Evolutionary conservation across 352 stramenopile genomes (phyloP), one percentile per base, ranked within the genome.

Genomic region (Pythium insidiosum): DNA sequence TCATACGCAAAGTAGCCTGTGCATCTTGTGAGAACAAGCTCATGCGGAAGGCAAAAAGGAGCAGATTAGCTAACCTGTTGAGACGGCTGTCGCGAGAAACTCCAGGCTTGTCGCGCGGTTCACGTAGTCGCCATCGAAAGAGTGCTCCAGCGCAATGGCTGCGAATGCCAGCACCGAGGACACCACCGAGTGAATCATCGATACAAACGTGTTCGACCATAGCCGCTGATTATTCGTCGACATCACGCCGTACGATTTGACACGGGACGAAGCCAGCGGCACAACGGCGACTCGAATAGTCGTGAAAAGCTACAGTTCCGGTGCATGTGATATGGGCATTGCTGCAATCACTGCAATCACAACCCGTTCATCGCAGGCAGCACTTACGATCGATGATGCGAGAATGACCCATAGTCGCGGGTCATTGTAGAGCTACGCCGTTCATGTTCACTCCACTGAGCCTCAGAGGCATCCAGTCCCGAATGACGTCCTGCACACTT

Each of bases 1-100:
- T 89, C 77, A 43, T 89, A 87, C n/a, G 68, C 73, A 54, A 89
- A 89, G 50, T 89, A 89, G 13, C 77, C 50, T 63, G n/a, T n/a
- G n/a, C n/a, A n/a, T n/a, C n/a, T n/a, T n/a, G n/a, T n/a, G n/a
- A n/a, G n/a, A n/a, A n/a, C n/a, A n/a, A n/a, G n/a, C n/a, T n/a
- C n/a, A n/a, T n/a, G n/a, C n/a, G n/a, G n/a, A n/a, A n/a, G n/a
- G n/a, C n/a, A n/a, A n/a, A n/a, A n/a, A n/a, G n/a, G n/a, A n/a
- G n/a, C n/a, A n/a, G n/a, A n/a, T n/a, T n/a, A n/a, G n/a, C n/a
- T n/a, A n/a, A 86, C 73, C 73, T 20, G 72, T 84, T 20, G 77
- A 89, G 29, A 87, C 50, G 16, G 68, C 67, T 0, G 69, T 87
- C 13, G 77, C 70, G n/a, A 83, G 41, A 29, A 73, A 70, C 41